Base-by-base conservation (phyloP, 2,329 filamentous ascomycete genomes). In the Colletotrichum tabaci region DNA sequence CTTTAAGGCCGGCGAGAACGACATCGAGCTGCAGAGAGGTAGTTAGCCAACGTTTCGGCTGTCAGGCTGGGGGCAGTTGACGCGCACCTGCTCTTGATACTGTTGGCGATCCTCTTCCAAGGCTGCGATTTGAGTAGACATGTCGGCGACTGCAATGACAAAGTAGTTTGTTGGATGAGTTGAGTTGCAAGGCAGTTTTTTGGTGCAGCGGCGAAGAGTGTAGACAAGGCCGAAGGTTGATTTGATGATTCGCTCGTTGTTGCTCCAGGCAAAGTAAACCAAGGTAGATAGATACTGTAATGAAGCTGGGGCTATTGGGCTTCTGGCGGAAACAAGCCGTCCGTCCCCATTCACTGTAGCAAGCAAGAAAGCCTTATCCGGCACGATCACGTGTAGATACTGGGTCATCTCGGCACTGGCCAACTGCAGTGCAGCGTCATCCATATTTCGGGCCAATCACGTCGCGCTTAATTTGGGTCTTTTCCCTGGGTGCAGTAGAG, bases 1-100 rank as follows among this genome's bases (percentile, higher is more conserved):
- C 91, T 81, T 92, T 91, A 68, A 97, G 89, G 75, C 93, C 93
- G 66, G 89, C 86, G 77, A 91, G 85, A 71, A 98, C 91, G 47
- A 94, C 91, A 78, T 95, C 93, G 79, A 97, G 90, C 93, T 95
- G 77, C 40, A 44, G 62, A 61, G 18, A 57, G 21, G 26, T 52
- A 42, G 71, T 78, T 44, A 80, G 77, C 46, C 35, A 49, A 3
- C 16, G 15, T 21, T 42, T 15, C 46, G 38, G 44, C 38, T 10
- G 55, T 56, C 55, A 44, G 56, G 23, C 47, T 18, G 46, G 42
- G 16, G 21, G 40, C 21, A 50, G 62, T 6, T 26, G 26, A 42
- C 13, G 73, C 84, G 68, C 75, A 89, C 88, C 83, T 90, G 88
- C 77, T 89, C 88, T 79, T 87, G 84, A 76, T 88, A 90, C 73